Percentiles rank a stretch among this genome's conserved stretches.
Conservation (phyloP, 208 protist species). For the Naegleria gruberi region DNA sequence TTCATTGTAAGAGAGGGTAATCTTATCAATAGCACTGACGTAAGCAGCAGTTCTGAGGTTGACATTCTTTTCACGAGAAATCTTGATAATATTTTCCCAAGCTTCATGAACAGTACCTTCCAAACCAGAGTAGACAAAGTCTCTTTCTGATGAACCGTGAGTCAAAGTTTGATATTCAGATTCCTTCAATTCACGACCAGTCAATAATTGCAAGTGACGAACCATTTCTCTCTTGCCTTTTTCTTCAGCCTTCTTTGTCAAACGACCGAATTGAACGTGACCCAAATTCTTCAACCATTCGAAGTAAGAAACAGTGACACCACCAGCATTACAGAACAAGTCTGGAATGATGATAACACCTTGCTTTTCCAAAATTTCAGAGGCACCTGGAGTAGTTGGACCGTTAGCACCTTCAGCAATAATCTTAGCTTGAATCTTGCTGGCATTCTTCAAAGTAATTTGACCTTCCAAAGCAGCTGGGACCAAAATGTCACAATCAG, state of each 20-base stretch:
- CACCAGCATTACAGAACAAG: conserved; percentile 65
- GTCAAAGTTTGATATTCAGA: conserved; percentile 39
- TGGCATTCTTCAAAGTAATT: conserved; percentile 53
- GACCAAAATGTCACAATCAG: conserved; percentile 65
- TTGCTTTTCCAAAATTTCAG: conserved; percentile 43
- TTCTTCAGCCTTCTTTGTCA: conserved; percentile 32
- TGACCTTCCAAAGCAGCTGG: conserved; percentile 61
- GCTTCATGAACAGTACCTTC: conserved; percentile 66
- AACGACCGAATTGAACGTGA: conserved; percentile 63
- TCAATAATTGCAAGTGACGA: neutral
- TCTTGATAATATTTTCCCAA: conserved; percentile 45
- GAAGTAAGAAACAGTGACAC: conserved; percentile 73
- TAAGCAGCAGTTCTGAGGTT: conserved; percentile 29
- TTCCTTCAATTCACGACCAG: conserved; percentile 10
- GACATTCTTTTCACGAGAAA: conserved; percentile 43
- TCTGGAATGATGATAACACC: conserved; percentile 60
- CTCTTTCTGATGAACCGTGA: conserved; percentile 54
- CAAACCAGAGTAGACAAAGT: conserved; percentile 62
- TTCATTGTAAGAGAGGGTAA: conserved; percentile 16
- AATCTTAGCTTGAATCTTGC: conserved; percentile 59
- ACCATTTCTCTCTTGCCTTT: conserved; percentile 22
- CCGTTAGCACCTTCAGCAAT: conserved; percentile 71
- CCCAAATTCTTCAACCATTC: conserved; percentile 76
- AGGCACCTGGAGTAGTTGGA: conserved; percentile 55
- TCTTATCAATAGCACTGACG: conserved; percentile 30